Conservation (phyloP, 1,284 basidiomycete genomes). For the Mrakiaceae sp. region DNA sequence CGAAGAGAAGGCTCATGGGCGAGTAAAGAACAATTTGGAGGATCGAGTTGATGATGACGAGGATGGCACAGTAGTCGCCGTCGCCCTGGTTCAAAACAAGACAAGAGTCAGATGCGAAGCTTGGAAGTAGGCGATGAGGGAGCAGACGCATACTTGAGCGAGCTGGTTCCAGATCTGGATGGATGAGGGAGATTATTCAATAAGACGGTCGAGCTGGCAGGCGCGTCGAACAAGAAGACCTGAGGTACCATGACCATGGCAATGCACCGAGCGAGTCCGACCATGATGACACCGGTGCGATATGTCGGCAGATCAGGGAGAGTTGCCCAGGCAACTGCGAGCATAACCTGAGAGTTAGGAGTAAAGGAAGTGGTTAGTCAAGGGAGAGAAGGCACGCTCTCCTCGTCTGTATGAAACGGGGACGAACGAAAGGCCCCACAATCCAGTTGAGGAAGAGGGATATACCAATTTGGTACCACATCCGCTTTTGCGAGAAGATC, state of each 20-base stretch:
- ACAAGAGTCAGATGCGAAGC: neutral
- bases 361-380: conserved; percentile 8
- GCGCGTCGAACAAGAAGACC: too few species aligned
- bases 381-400: too few species aligned
- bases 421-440: conserved; percentile 49
- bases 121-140: neutral
- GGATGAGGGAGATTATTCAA: conserved; percentile 5
- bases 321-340: conserved; percentile 71
- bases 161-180: conserved; percentile 11
- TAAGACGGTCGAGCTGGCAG: conserved; percentile 17
- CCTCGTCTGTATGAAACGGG: neutral
- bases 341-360: conserved; percentile 47
- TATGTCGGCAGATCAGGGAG: conserved; percentile 57
- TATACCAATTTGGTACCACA: conserved; percentile 62
- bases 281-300: conserved; percentile 45
- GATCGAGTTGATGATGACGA: conserved; percentile 46
- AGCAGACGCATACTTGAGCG: neutral
- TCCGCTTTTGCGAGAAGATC: conserved; percentile 44
- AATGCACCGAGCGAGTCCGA: conserved; percentile 47
- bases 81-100: conserved; percentile 45
- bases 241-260: conserved; percentile 73
- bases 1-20: conserved; percentile 61
- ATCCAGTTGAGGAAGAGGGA: conserved; percentile 74
- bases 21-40: conserved; percentile 69
- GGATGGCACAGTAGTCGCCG: conserved; percentile 55